Evolutionary conservation across 345 rosid species (phyloP), one percentile per base, ranked within the genome.

Genomic region (Heritiera fomes): DNA sequence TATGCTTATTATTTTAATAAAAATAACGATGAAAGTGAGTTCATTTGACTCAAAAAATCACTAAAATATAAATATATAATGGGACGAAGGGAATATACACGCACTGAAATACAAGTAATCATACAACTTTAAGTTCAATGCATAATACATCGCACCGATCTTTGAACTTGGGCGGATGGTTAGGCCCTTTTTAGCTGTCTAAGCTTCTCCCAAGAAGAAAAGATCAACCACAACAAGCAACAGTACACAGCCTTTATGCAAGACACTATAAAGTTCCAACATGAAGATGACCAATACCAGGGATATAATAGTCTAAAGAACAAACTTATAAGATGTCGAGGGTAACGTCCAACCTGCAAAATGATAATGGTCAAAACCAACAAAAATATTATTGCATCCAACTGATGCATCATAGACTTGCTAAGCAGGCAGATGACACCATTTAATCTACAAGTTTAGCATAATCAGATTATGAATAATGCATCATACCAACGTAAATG

Each of bases 241-340:
- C 77, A 84, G 17, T 92, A 83, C 28, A 91, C 84, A 0, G 91
- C 91, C 77, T 81, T 90, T 28, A 94, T 78, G 86, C 97, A 93
- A 46, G 98, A 88, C 59, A 91, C 61, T 72, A 91, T 45, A 71
- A 96, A 91, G 89, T 93, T 91, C 97, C 98, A 94, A 79, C 99
- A 97, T 1, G 99, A 97, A 12, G 98, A 96, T 0, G 98, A 98
- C 99, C 99, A 96, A 81, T 87, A 94, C 99, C 99, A 94, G 38
- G 99, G 99, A 82, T 96, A 96, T 23, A 94, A 80, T 83, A 96
- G 86, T 71, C 99, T 85, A 77, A 96, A 96, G 81, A 94, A 94
- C 79, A 96, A 76, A 64, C 98, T 96, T n/a, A 96, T 96, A n/a
- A 96, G 85, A 80, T 90, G 99, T 67, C 99, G 91, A 30, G 98